phyloP scores from a whole-genome alignment of 768 basidiomycete genomes.

The Amanita fuliginea region DNA sequence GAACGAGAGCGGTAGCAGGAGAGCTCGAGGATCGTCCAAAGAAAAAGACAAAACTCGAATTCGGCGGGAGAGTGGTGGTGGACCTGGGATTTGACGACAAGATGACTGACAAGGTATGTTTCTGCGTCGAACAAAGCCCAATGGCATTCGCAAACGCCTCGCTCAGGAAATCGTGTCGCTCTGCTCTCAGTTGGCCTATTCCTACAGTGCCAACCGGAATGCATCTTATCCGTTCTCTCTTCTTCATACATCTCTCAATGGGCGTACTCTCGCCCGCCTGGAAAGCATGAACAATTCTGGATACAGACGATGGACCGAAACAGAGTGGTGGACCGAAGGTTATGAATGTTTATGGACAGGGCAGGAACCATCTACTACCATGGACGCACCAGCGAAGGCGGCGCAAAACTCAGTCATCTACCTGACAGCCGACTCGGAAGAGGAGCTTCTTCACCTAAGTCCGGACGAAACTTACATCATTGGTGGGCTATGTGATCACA shows the following conservation, averaged over 20 bases:
- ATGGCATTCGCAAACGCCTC: not conserved
- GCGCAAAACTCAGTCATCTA: constrained; percentile 61
- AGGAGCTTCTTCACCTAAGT: constrained; percentile 74
- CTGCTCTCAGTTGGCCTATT: constrained; percentile 82
- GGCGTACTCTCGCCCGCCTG: constrained; percentile 52
- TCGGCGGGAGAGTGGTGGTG: constrained; percentile 61
- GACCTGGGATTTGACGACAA: constrained; percentile 89
- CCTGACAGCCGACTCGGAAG: constrained; percentile 86
- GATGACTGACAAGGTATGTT: constrained; percentile 85
- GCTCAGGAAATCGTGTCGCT: constrained; percentile 83
- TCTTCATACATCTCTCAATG: constrained; percentile 73
- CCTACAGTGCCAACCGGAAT: constrained; percentile 79
- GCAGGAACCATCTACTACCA: not conserved
- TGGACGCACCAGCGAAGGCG: constrained; percentile 1
- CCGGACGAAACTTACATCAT: constrained; percentile 89
- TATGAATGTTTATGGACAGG: constrained; percentile 59
- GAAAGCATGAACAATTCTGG: constrained; percentile 54
- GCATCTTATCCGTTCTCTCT: constrained; percentile 63
- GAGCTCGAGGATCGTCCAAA: constrained; percentile 36
- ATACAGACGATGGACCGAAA: constrained; percentile 71
- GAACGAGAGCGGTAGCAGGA: constrained; percentile 46
- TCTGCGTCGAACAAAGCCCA: not conserved
- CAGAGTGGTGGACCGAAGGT: constrained; percentile 75
- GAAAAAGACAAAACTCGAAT: constrained; percentile 32
- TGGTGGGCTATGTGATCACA: constrained; percentile 91